Base-by-base conservation (phyloP, 2,329 filamentous ascomycete genomes). In the Cladophialophora chaetospira region DNA sequence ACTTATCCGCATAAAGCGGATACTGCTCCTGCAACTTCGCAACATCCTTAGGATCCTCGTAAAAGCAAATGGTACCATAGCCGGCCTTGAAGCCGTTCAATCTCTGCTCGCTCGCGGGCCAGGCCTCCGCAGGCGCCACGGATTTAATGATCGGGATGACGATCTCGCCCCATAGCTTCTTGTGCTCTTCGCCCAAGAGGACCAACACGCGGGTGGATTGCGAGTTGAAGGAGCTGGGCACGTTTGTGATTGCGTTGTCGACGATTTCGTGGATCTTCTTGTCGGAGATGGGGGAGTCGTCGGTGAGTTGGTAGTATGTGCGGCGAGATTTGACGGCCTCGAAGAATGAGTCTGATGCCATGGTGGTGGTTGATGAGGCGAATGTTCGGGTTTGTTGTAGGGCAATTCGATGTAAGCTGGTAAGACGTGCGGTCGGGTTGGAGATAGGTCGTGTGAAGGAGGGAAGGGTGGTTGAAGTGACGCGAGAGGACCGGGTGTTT, bases 11-110 rank as follows among this genome's bases (percentile, higher is more conserved):
- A 79, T 90, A 96, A 55, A 82, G 58, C 3, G 58, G 38, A 64
- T 86, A 83, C 57, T 70, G 63, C 64, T 82, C 78, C 54, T 61
- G 58, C 67, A 90, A 80, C 55, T 71, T 75, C 65, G 86, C 75
- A 72, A 93, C 81, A 65, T 83, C 80, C 52, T 53, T 76, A 63
- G 85, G 81, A 77, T 95, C 89, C 75, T 90, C 87, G 79, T 89
- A 96, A 84, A 95, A 96, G 67, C 97, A 84, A 67, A 89, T 87
- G 51, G 89, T 89, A 66, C 90, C 92, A 65, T 91, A 89, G 17
- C 75, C 90, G 55, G 71, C 85, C 75, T 58, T 57, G 53, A 60
- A 66, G 31, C 61, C 61, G 19, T 56, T 48, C 10, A 64, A 48
- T 15, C 38, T 46, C 45, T 57, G 45, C 29, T 60, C 58, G 4